Evolutionary conservation across 805 yeast genomes (phyloP).

Genomic region (Priceomyces melissophilus): DNA sequence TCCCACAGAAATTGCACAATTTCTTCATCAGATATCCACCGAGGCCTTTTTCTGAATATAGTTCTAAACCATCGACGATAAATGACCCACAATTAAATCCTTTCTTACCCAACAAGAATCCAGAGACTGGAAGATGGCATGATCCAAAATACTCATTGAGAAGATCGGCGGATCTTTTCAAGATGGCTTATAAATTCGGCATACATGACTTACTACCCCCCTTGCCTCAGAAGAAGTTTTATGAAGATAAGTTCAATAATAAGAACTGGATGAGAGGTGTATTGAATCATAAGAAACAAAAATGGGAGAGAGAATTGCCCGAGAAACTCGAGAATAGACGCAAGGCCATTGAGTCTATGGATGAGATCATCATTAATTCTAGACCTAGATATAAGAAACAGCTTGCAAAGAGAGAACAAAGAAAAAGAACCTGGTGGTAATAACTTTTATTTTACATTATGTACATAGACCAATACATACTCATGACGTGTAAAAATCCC

Average conservation of each 20-base stretch:
- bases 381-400: conserved; percentile 48
- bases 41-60: conserved; percentile 65
- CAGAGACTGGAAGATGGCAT: conserved; percentile 74
- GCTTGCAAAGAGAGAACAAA: conserved; percentile 32
- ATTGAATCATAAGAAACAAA: conserved; percentile 71
- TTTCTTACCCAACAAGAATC: conserved; percentile 79
- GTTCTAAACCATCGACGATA: conserved; percentile 60
- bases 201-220: conserved; percentile 73
- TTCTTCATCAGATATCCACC: conserved; percentile 88
- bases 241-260: conserved; percentile 67
- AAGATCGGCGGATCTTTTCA: conserved; percentile 78
- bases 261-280: conserved; percentile 77
- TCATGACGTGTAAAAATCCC: background rate
- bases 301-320: conserved; percentile 67
- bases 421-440: conserved; percentile 37
- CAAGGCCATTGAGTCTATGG: conserved; percentile 64
- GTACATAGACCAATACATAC: background rate
- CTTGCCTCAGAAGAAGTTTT: conserved; percentile 64
- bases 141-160: conserved; percentile 76
- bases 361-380: conserved; percentile 60
- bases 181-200: conserved; percentile 80
- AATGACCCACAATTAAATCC: conserved; percentile 77
- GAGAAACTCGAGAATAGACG: conserved; percentile 58
- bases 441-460: background rate
- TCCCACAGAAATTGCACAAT: conserved; percentile 66